These are phyloP conservation scores for Phyllosticta ampelicida DNA, from an alignment of 2,329 filamentous ascomycete genomes.

Conservation along the genomic window DNA sequence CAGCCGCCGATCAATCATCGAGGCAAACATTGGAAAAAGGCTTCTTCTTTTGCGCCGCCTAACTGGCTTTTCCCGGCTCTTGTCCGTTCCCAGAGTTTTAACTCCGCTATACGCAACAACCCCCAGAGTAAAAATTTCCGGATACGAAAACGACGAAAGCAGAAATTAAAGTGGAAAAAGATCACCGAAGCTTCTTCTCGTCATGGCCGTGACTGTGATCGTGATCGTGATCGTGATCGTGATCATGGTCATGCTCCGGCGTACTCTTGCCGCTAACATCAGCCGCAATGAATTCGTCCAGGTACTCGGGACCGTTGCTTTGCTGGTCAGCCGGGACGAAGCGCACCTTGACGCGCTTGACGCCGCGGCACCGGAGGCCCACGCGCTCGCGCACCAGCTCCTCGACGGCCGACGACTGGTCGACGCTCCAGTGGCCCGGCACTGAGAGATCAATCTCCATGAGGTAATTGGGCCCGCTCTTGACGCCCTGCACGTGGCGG, in stretches of 20 bases:
- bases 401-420: slow-evolving; percentile 60
- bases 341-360: slow-evolving; percentile 70
- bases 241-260: slow-evolving; percentile 19
- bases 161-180: neutral
- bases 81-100: neutral
- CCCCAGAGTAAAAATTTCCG: neutral
- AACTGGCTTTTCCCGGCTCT: neutral
- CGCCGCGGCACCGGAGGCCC: slow-evolving; percentile 68
- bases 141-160: neutral
- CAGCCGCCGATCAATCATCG: neutral
- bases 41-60: neutral
- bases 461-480: slow-evolving; percentile 92
- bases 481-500: slow-evolving; percentile 74
- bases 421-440: slow-evolving; percentile 64
- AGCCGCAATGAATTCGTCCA: slow-evolving; percentile 53
- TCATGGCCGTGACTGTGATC: slow-evolving; percentile 21
- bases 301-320: slow-evolving; percentile 41
- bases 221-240: slow-evolving; percentile 14
- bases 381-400: slow-evolving; percentile 60
- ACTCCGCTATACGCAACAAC: neutral
- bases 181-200: neutral
- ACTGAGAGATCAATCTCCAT: slow-evolving; percentile 82
- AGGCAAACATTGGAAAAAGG: neutral
- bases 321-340: slow-evolving; percentile 55
- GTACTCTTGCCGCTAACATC: slow-evolving; percentile 20